Evolutionary conservation across 2,329 filamentous ascomycete genomes (phyloP).

Genomic region (Aplosporella prunicola): DNA sequence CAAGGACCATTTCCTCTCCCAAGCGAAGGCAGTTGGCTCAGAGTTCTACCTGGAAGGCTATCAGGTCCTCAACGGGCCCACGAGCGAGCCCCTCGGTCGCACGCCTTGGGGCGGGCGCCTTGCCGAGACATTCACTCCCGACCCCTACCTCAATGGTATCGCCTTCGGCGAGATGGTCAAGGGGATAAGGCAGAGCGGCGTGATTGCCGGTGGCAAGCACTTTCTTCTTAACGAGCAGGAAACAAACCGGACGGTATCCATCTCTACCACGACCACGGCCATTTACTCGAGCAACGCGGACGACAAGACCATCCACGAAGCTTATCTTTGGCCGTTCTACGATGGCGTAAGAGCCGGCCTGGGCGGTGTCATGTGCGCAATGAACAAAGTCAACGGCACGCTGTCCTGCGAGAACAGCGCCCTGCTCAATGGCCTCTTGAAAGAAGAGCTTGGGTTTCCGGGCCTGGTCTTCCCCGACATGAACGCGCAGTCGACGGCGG

Average conservation of each 20-base stretch:
- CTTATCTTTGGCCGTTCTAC: constrained; percentile 23
- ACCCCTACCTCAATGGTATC: constrained; percentile 4
- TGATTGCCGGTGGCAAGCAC: constrained; percentile 63
- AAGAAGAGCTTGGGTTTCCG: constrained; percentile 37
- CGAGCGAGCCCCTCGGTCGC: constrained; percentile 8
- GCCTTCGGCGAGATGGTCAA: constrained; percentile 4
- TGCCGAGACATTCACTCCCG: constrained; percentile 5
- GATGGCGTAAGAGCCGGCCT: constrained; percentile 22
- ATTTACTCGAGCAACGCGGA: constrained; percentile 15
- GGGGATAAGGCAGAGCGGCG: constrained; percentile 35
- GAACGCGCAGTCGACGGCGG: constrained; percentile 20
- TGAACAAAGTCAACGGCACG: constrained; percentile 35
- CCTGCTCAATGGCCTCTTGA: constrained; percentile 36
- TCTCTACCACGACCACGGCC: not conserved
- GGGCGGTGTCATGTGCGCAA: constrained; percentile 23
- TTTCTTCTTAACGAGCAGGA: constrained; percentile 49
- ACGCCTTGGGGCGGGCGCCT: constrained; percentile 9
- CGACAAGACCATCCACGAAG: constrained; percentile 21
- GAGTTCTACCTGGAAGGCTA: constrained; percentile 9
- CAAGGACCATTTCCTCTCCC: constrained; percentile 4
- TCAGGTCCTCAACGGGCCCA: constrained; percentile 8
- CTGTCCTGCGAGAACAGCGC: constrained; percentile 39
- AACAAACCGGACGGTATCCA: constrained; percentile 9
- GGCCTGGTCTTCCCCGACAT: constrained; percentile 21
- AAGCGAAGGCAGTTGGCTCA: constrained; percentile 6